Evolutionary conservation across 2,329 filamentous ascomycete genomes (phyloP), one percentile per base, ranked within the genome.

Genomic region (Penicillium sp.): DNA sequence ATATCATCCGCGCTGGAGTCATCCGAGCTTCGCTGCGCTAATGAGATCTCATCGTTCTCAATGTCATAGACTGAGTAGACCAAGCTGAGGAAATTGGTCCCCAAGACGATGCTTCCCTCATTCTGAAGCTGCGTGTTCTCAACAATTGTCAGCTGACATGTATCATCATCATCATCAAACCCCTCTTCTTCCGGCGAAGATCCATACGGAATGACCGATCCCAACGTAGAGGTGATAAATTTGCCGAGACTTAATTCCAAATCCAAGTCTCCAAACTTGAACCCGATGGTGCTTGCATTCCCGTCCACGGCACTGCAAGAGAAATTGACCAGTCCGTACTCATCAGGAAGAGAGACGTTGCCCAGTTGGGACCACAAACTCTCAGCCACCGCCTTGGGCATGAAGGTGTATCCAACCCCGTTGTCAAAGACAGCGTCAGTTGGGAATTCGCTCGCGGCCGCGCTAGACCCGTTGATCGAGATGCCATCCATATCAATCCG

Each of bases 61-160:
- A 55, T 41, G 34, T 55, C 53, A 34, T 43, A 52, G 10, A 50
- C 53, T 21, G 42, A 18, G 21, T 55, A 52, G 7, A 41, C 15
- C 12, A 26, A n/a, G 7, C 23, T 39, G 17, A 52, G 32, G 21
- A 41, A 45, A 18, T 52, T 49, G 24, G 50, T 9, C 4, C 45
- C 50, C 2, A 52, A 26, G 17, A 48, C 12, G 5, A 39, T 27
- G 18, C 49, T 40, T 13, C 49, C 37, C 17, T 43, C 30, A 4
- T 20, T 6, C 15, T 37, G 32, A 24, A 20, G 7, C 0, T 32
- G 10, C 4, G 3, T 21, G 4, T 49, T 49, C n/a, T 43, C 45
- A 21, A 4, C 3, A 13, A 45, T 41, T 3, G 7, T 40, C 20
- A 52, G 40, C 27, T 29, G 49, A 21, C 45, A 48, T 1, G 43